Percentiles rank a stretch among this genome's conserved stretches.
phyloP scores from a whole-genome alignment of 2,329 filamentous ascomycete genomes.

The Aspergillus vadensis region DNA sequence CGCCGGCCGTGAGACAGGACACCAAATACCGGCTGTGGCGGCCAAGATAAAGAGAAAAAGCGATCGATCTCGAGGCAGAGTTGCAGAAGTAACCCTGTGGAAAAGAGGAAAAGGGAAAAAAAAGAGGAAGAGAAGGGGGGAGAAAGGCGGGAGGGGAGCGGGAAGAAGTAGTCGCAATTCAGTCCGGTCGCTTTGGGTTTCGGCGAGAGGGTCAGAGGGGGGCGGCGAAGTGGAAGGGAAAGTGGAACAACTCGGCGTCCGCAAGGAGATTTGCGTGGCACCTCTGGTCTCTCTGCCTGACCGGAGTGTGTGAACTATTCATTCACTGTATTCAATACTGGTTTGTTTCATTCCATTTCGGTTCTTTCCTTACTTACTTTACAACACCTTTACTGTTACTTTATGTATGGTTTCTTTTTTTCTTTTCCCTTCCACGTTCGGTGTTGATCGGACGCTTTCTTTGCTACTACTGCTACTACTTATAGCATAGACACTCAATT shows the following conservation, averaged over 20 bases:
- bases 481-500: no score
- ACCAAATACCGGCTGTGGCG: conserved; percentile 50
- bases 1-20: conserved; percentile 50
- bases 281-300: background rate
- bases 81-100: conserved; percentile 27
- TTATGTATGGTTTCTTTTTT: no score
- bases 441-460: background rate
- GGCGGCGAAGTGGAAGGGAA: conserved; percentile 3
- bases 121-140: conserved; percentile 11
- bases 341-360: no score
- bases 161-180: conserved; percentile 8
- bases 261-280: conserved; percentile 12
- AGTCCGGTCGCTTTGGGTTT: conserved; percentile 1
- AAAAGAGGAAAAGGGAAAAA: conserved; percentile 18
- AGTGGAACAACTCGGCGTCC: conserved; percentile 18
- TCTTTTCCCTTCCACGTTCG: background rate
- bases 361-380: no score
- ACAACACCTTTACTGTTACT: no score
- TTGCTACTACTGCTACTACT: no score
- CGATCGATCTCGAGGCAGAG: conserved; percentile 39
- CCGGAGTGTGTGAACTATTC: background rate
- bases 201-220: conserved; percentile 12
- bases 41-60: conserved; percentile 39
- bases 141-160: conserved; percentile 20
- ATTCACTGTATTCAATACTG: background rate